Percentiles rank a stretch among this genome's conserved stretches.
Evolutionary conservation across 768 basidiomycete species (phyloP).

Genomic region (Lentinula boryana): DNA sequence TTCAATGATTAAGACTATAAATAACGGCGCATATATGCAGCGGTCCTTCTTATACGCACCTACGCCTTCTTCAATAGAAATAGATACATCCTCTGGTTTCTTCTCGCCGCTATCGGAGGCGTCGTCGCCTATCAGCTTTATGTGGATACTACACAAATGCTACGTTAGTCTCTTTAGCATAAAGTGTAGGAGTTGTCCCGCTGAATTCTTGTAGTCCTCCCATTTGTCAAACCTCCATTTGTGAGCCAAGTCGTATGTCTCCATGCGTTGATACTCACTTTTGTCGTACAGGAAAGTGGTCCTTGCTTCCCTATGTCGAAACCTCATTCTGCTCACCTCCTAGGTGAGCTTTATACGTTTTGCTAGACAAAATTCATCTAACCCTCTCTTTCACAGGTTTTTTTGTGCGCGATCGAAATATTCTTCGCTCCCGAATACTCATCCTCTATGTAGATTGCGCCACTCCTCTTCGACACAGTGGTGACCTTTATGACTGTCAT

Average conservation of each 20-base stretch:
- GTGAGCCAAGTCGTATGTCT: conserved; percentile 28
- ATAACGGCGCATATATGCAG: conserved; percentile 28
- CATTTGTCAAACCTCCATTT: conserved; percentile 59
- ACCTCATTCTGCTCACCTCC: conserved; percentile 76
- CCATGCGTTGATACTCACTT: not conserved
- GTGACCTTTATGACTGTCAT: conserved; percentile 77
- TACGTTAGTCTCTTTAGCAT: conserved; percentile 32
- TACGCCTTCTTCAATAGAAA: conserved; percentile 86
- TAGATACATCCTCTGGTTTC: conserved; percentile 53
- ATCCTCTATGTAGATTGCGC: conserved; percentile 53
- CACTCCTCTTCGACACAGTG: conserved; percentile 74
- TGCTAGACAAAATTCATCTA: conserved; percentile 4
- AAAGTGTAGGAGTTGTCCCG: not conserved
- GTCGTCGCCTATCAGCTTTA: conserved; percentile 80
- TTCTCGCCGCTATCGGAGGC: conserved; percentile 62
- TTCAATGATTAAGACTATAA: conserved; percentile 7
- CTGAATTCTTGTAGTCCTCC: conserved; percentile 40
- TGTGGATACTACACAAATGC: conserved; percentile 74
- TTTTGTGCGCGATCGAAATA: conserved; percentile 31
- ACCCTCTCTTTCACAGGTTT: conserved; percentile 32
- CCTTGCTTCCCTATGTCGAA: conserved; percentile 81
- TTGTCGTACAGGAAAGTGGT: conserved; percentile 36
- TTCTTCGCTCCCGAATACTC: not conserved
- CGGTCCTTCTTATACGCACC: conserved; percentile 76
- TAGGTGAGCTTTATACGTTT: conserved; percentile 42